Percentiles rank a stretch among this genome's conserved stretches.
Evolutionary conservation across 2,329 filamentous ascomycete species (phyloP).

Genomic region (Botrytis porri): DNA sequence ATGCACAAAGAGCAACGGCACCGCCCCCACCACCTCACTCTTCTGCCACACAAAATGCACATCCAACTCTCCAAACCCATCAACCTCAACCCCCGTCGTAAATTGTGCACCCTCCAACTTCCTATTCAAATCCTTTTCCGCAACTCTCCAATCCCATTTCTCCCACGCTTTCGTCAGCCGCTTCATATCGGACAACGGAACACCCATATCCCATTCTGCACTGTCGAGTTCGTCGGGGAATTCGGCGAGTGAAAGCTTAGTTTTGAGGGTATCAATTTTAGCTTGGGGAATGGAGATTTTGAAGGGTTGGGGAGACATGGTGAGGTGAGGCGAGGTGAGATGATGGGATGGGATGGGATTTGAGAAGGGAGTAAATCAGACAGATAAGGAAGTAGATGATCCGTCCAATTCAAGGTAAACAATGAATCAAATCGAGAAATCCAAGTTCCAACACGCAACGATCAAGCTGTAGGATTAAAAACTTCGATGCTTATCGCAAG

Average conservation of each 20-base stretch:
- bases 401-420: no score
- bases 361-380: not conserved
- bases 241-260: constrained; percentile 51
- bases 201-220: constrained; percentile 56
- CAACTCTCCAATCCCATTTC: constrained; percentile 59
- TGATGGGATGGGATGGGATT: not conserved
- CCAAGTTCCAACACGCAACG: no score
- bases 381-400: no score
- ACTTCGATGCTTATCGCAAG: no score
- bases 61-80: constrained; percentile 57
- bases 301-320: constrained; percentile 41
- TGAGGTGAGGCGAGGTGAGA: not conserved
- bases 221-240: constrained; percentile 56
- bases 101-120: constrained; percentile 49
- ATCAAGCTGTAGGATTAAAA: no score
- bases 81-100: constrained; percentile 50
- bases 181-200: constrained; percentile 58
- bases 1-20: constrained; percentile 60
- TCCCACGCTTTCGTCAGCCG: constrained; percentile 57
- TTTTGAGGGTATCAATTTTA: constrained; percentile 51
- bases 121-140: constrained; percentile 57
- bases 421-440: no score
- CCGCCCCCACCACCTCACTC: constrained; percentile 48
- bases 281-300: constrained; percentile 51
- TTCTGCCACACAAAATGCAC: constrained; percentile 63